These are phyloP conservation scores for Pichia cactophila DNA, from an alignment of 1,139 yeast genomes.

Conservation along the genomic window DNA sequence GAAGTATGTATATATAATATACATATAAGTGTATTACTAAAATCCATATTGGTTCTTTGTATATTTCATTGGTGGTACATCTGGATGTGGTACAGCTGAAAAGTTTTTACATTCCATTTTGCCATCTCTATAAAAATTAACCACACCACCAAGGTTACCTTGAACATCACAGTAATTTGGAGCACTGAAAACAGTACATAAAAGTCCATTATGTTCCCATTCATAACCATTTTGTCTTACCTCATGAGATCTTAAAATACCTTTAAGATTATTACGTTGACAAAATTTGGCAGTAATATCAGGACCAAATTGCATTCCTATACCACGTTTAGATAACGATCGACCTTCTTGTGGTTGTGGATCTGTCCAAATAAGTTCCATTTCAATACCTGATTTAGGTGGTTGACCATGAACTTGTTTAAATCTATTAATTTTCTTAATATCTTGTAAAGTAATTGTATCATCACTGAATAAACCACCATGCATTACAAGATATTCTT, in stretches of 20 bases:
- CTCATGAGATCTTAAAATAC: slow-evolving; percentile 89
- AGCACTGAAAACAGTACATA: slow-evolving; percentile 91
- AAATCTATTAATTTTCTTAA: slow-evolving; percentile 63
- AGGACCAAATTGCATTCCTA: slow-evolving; percentile 95
- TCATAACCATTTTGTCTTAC: slow-evolving; percentile 90
- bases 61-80: slow-evolving; percentile 92
- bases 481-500: slow-evolving; percentile 79
- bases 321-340: slow-evolving; percentile 86
- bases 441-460: slow-evolving; percentile 61
- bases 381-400: slow-evolving; percentile 83
- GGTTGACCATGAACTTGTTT: slow-evolving; percentile 56
- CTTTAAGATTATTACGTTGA: slow-evolving; percentile 59
- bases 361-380: slow-evolving; percentile 97
- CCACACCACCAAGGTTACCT: slow-evolving; percentile 85
- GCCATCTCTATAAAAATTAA: slow-evolving; percentile 39
- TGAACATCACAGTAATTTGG: slow-evolving; percentile 95
- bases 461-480: slow-evolving; percentile 91
- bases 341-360: slow-evolving; percentile 79
- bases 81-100: slow-evolving; percentile 84
- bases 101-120: slow-evolving; percentile 43
- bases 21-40: slow-evolving; percentile 5
- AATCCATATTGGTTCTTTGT: slow-evolving; percentile 44
- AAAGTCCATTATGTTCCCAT: slow-evolving; percentile 75
- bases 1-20: not conserved
- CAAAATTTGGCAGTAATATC: slow-evolving; percentile 82